Evolutionary conservation across 164 flowering plant species (phyloP).

Genomic region (Magnolia sinica): DNA sequence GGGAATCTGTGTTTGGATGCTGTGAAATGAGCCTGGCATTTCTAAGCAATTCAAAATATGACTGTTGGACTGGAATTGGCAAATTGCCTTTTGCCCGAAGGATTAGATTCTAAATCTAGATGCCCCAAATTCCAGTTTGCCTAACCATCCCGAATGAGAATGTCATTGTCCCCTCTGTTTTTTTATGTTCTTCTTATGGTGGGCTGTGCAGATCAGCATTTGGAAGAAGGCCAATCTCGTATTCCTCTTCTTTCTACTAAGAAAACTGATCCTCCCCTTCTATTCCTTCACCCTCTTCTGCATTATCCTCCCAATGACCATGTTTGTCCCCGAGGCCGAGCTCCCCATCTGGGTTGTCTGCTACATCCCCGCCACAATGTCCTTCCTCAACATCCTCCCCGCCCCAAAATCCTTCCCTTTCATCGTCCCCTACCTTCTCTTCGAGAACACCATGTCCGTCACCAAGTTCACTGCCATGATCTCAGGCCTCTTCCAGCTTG

Average conservation of each 20-base stretch:
- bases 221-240: constrained; percentile 90
- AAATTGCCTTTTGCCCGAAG: too few species aligned
- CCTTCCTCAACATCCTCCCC: constrained; percentile 92
- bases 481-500: constrained; percentile 94
- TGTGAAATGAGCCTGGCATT: background rate
- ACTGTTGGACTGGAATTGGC: background rate
- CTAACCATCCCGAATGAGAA: background rate
- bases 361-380: constrained; percentile 92
- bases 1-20: background rate
- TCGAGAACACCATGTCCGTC: constrained; percentile 98
- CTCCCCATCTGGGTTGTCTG: constrained; percentile 97
- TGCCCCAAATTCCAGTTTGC: too few species aligned
- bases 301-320: constrained; percentile 94
- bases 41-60: too few species aligned
- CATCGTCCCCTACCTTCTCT: constrained; percentile 96
- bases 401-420: constrained; percentile 94
- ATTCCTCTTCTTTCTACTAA: constrained; percentile 87
- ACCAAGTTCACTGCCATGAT: constrained; percentile 98
- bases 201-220: constrained; percentile 63
- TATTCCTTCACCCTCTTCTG: constrained; percentile 97
- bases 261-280: constrained; percentile 88
- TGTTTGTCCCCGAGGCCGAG: constrained; percentile 96
- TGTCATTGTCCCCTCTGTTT: background rate
- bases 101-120: too few species aligned
- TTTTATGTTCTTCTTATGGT: background rate